Evolutionary conservation across 2,329 filamentous ascomycete species (phyloP).

Genomic region (Penicillium olsonii): DNA sequence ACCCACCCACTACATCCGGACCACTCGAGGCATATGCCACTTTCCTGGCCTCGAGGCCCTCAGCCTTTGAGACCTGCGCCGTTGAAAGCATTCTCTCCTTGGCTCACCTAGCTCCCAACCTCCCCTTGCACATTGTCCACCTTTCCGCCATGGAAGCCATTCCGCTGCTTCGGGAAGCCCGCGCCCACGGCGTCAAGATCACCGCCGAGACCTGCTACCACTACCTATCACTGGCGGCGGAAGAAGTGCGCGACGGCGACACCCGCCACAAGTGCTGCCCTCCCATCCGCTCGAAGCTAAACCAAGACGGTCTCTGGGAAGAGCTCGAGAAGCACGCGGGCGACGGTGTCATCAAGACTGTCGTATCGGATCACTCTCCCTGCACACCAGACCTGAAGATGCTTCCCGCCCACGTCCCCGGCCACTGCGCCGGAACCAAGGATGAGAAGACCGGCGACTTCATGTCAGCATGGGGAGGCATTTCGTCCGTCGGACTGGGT

Average conservation of each 20-base stretch:
- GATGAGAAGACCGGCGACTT: conserved; percentile 70
- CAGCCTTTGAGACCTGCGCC: conserved; percentile 87
- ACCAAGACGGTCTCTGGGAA: conserved; percentile 84
- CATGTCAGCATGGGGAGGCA: conserved; percentile 94
- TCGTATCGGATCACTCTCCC: conserved; percentile 94
- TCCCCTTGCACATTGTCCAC: conserved; percentile 92
- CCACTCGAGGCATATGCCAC: conserved; percentile 79
- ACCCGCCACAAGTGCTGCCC: conserved; percentile 95
- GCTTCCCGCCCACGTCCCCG: conserved; percentile 69
- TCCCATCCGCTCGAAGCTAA: conserved; percentile 77
- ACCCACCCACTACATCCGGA: conserved; percentile 70
- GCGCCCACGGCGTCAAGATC: conserved; percentile 74
- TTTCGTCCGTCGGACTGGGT: conserved; percentile 89
- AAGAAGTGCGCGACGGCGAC: conserved; percentile 80
- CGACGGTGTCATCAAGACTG: conserved; percentile 82
- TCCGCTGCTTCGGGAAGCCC: conserved; percentile 73
- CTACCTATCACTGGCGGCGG: conserved; percentile 81
- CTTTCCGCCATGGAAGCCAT: conserved; percentile 87
- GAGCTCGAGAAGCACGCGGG: conserved; percentile 64
- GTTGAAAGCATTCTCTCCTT: conserved; percentile 83
- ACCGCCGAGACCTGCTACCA: conserved; percentile 96
- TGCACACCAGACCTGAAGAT: conserved; percentile 95
- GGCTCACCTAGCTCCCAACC: conserved; percentile 73
- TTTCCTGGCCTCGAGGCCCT: conserved; percentile 87
- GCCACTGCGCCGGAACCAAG: conserved; percentile 38